phyloP scores from a whole-genome alignment of 106 monocot species.

The Dendrobium nobile region DNA sequence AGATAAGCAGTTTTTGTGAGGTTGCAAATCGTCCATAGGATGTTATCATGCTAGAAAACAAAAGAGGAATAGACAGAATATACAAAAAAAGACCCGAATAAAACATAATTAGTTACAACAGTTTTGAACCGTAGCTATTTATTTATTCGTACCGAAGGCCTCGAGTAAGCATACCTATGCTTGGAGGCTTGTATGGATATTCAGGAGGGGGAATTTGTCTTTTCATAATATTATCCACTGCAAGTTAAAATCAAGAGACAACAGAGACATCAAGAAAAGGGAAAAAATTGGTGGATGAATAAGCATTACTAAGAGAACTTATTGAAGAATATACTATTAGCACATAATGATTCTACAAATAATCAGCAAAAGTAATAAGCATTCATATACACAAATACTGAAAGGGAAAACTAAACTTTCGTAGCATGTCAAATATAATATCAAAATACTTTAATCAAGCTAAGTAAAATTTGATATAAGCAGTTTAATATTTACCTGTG shows the following conservation, averaged over 20 bases:
- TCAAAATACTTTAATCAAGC: neutral
- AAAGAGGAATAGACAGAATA: conserved; percentile 7
- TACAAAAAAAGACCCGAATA: neutral
- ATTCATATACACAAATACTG: neutral
- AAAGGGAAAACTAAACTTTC: neutral
- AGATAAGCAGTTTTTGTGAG: conserved; percentile 71
- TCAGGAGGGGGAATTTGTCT: conserved; percentile 95
- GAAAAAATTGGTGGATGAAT: neutral
- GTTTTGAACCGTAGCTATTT: neutral
- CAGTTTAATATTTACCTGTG: conserved; percentile 42
- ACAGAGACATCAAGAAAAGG: neutral
- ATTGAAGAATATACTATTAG: conserved; percentile 5
- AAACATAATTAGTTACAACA: neutral
- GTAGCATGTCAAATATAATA: neutral
- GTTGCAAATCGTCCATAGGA: conserved; percentile 94
- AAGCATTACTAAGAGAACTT: neutral
- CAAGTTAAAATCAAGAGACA: conserved; percentile 5
- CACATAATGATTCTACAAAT: neutral
- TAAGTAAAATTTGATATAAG: neutral
- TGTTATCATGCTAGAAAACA: conserved; percentile 75
- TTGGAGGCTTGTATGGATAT: conserved; percentile 97
- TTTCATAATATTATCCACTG: conserved; percentile 97
- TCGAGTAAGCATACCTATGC: conserved; percentile 70
- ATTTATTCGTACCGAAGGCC: neutral
- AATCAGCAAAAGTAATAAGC: neutral